phyloP scores from a whole-genome alignment of 768 basidiomycete genomes.

The Filobasidium wieringae region DNA sequence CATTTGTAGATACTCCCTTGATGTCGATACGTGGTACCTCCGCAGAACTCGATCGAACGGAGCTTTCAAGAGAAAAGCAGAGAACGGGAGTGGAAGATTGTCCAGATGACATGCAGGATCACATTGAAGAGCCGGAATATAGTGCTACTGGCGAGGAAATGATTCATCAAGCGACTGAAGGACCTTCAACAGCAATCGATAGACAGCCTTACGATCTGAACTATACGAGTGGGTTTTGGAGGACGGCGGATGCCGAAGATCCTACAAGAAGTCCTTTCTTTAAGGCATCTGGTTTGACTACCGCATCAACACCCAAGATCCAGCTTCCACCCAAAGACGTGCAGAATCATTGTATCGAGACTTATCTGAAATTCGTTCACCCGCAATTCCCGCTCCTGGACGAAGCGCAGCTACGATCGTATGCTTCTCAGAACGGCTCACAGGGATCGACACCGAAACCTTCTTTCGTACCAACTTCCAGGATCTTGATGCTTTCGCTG shows the following conservation, averaged over 20 bases:
- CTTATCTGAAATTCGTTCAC: conserved; percentile 4
- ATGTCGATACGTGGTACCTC: no score
- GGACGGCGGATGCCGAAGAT: conserved; percentile 4
- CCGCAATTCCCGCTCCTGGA: conserved; percentile 10
- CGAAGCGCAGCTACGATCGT: conserved; percentile 2
- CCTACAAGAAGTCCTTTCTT: background rate
- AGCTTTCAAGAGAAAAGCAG: no score
- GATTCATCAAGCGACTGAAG: background rate
- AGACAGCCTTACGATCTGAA: conserved; percentile 15
- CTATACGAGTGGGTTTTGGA: conserved; percentile 14
- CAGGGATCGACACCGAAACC: background rate
- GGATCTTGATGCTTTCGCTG: conserved; percentile 10
- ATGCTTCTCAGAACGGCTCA: background rate
- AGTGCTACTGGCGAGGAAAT: background rate
- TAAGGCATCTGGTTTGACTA: background rate
- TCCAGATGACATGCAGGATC: background rate
- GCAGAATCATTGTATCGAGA: conserved; percentile 6
- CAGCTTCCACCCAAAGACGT: conserved; percentile 15
- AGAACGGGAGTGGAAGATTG: background rate
- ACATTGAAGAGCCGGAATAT: background rate
- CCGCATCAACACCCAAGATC: conserved; percentile 1
- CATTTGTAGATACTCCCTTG: background rate
- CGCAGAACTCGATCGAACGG: no score
- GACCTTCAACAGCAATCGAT: conserved; percentile 8
- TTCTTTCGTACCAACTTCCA: background rate